Base-by-base conservation (phyloP, 2,329 filamentous ascomycete genomes). In the Cladosporium sp. region DNA sequence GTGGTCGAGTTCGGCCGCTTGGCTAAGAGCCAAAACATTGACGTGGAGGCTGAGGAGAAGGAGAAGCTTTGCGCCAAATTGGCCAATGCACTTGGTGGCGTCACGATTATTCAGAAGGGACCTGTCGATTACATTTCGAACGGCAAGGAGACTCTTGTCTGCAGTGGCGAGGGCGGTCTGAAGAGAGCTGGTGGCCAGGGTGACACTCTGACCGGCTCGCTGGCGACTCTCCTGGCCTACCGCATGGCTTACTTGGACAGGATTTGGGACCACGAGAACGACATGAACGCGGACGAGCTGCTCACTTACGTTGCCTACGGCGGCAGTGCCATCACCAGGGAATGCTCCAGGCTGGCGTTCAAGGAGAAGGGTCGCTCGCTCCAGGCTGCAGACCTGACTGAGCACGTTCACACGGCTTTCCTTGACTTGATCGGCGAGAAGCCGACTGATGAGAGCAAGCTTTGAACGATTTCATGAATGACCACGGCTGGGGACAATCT, bases 171-270 rank as follows among this genome's bases (percentile, higher is more conserved):
- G 62, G 93, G 93, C 7, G 92, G 92, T 1, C 70, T 83, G 67
- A 98, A 98, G 79, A 78, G 93, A 57, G 92, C 88, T 51, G 93
- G 92, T 41, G 93, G 93, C 0, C 93, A 98, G 71, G 93, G 93
- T 1, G 93, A 98, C 70, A 97, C 93, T 3, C 73, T 98, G 57
- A 97, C 93, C 0, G 93, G 93, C 1, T 84, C 84, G 29, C 73
- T 98, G 57, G 93, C 87, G 1, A 97, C 93, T 3, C 82, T 98
- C 58, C 70, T 97, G 56, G 91, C 82, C 1, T 98, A 92, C 84
- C 78, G 92, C 53, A 84, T 84, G 66, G 89, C 89, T 18, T 98
- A 98, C 68, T 75, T 89, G 48, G 87, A 95, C 51, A 77, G 78
- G 22, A 69, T 96, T 3, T 97, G 92, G 92, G 83, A 77, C 19